A percentile compares a stretch with the other conserved stretches of the same genome.
Conservation (phyloP, 495 filamentous ascomycete genomes). For the Neurospora sp. region DNA sequence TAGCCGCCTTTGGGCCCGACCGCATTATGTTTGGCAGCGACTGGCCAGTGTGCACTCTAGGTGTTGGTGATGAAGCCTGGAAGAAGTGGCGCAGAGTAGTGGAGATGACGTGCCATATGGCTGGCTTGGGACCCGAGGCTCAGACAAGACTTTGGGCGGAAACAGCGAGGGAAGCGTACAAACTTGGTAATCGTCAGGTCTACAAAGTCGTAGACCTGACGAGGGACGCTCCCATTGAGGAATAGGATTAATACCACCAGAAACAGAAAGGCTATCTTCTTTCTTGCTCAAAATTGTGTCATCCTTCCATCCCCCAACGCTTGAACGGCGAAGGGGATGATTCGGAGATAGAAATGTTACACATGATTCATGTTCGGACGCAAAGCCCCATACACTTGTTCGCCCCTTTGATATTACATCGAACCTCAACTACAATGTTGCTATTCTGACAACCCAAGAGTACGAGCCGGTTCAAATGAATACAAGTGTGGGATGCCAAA, state of each 20-base stretch:
- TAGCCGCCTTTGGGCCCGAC: slow-evolving; percentile 57
- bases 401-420: neutral
- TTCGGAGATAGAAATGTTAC: neutral
- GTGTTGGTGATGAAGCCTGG: slow-evolving; percentile 47
- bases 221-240: neutral
- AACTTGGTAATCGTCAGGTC: slow-evolving; percentile 25
- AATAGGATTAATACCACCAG: neutral
- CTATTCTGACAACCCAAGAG: neutral
- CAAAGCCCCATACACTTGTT: neutral
- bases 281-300: neutral
- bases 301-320: neutral
- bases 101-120: slow-evolving; percentile 48
- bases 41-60: slow-evolving; percentile 78
- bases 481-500: neutral
- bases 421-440: neutral
- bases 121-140: slow-evolving; percentile 45
- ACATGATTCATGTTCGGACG: neutral
- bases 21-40: slow-evolving; percentile 82
- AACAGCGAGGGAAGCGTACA: slow-evolving; percentile 58
- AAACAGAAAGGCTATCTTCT: neutral
- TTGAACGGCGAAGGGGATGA: too few species aligned
- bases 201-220: neutral
- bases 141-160: slow-evolving; percentile 56
- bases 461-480: neutral
- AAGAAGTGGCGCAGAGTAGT: slow-evolving; percentile 49